Base-by-base conservation (phyloP, 2,329 filamentous ascomycete species). In the Amesomyces nigricolor region DNA sequence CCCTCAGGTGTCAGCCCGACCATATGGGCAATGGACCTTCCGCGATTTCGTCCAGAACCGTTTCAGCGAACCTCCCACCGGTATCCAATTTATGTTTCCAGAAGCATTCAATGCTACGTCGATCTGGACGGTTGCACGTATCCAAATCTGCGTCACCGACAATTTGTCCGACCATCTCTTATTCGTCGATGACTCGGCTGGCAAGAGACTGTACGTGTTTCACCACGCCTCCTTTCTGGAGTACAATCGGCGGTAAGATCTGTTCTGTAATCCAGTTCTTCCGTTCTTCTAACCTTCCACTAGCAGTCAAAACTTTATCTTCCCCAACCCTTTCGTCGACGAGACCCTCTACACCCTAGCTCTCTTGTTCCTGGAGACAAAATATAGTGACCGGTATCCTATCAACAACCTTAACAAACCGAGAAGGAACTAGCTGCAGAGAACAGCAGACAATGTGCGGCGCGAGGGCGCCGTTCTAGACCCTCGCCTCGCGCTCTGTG, bases 111-210 rank as follows among this genome's bases (percentile, higher is more conserved):
- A 39, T 3, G 55, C 51, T 0, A 30, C 35, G 13, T 50, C 5
- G 22, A 38, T 30, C 45, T 32, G 40, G 35, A 38, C 22, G 17
- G 17, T 53, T 11, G 47, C 35, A n/a, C 26, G 46, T 14, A 39
- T 57, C 5, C 8, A 37, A 2, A 37, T 54, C 22, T 38, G 35
- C 14, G 50, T 44, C 16, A 57, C 55, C 17, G 44, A 37, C 26
- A 48, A 57, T 13, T 22, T 54, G 22, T 42, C 43, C 26, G 43
- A 57, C 29, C 55, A 57, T n/a, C 37, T 57, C 19, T 17, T 47
- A 1, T 43, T 57, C 13, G 9, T 26, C 9, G 55, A 57, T 7
- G 51, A 53, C n/a, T n/a, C n/a, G n/a, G n/a, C n/a, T 37, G 51
- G 51, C 8, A 46, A 32, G 22, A 49, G 9, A 10, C 38, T 57